Evolutionary conservation across 768 basidiomycete genomes (phyloP).

Genomic region (Pisolithus microcarpus): DNA sequence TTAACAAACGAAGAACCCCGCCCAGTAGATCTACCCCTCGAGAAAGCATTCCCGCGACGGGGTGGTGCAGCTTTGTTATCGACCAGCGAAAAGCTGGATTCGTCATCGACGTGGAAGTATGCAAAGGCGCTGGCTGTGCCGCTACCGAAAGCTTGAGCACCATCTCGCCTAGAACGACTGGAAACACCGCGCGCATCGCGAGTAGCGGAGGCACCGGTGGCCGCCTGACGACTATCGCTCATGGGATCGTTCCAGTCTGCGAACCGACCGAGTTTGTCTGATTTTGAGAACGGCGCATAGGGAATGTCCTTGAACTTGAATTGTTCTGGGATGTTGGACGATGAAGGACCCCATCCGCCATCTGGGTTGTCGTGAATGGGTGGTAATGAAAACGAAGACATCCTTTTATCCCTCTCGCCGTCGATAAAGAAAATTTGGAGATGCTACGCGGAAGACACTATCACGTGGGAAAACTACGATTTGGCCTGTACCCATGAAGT

Average conservation of each 20-base stretch:
- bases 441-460: background rate
- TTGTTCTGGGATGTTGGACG: slow-evolving; percentile 75
- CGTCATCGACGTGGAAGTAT: slow-evolving; percentile 97
- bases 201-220: slow-evolving; percentile 41
- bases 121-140: slow-evolving; percentile 88
- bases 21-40: slow-evolving; percentile 39
- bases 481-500: slow-evolving; percentile 57
- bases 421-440: slow-evolving; percentile 14
- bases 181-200: slow-evolving; percentile 44
- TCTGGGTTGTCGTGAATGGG: slow-evolving; percentile 87
- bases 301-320: slow-evolving; percentile 99
- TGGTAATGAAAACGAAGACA: slow-evolving; percentile 82
- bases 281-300: slow-evolving; percentile 97
- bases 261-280: slow-evolving; percentile 94
- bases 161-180: slow-evolving; percentile 62
- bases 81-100: slow-evolving; percentile 93
- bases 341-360: slow-evolving; percentile 87
- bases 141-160: slow-evolving; percentile 83
- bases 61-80: slow-evolving; percentile 74
- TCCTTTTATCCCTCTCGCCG: slow-evolving; percentile 21
- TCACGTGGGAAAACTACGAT: slow-evolving; percentile 4
- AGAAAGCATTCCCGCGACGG: slow-evolving; percentile 62
- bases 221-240: slow-evolving; percentile 52
- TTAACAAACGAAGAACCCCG: slow-evolving; percentile 31
- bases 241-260: slow-evolving; percentile 93